A percentile compares a stretch with the other conserved stretches of the same genome.
Conservation (phyloP, 768 basidiomycete genomes). For the Lactarius hatsudake region DNA sequence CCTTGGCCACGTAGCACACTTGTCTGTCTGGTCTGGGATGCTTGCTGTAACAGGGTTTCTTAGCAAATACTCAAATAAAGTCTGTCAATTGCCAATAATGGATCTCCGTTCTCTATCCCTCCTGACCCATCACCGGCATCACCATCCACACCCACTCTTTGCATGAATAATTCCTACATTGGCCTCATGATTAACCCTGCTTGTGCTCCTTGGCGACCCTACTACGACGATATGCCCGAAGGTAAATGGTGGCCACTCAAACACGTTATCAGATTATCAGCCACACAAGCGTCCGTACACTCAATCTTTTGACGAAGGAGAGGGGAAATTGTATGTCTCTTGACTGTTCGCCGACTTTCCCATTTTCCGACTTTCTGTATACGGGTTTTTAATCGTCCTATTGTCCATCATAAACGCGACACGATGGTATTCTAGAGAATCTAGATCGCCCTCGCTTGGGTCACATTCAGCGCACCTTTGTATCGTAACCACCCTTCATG, state of each 20-base stretch:
- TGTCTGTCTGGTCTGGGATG: not conserved
- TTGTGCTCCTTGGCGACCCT: no score
- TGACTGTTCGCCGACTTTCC: not conserved
- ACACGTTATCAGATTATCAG: not conserved
- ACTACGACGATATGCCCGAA: not conserved
- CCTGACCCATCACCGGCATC: not conserved
- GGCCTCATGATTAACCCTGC: not conserved
- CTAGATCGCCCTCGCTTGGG: not conserved
- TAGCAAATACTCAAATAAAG: not conserved
- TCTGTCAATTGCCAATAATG: not conserved
- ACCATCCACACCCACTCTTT: not conserved
- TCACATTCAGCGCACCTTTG: not conserved
- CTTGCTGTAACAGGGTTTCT: not conserved
- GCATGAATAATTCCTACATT: not conserved
- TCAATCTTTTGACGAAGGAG: not conserved
- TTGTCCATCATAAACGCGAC: not conserved
- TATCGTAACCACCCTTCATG: not conserved
- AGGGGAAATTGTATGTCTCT: not conserved
- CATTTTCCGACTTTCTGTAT: not conserved
- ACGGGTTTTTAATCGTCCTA: not conserved
- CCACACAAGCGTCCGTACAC: not conserved
- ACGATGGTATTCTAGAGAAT: not conserved
- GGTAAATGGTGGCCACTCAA: not conserved
- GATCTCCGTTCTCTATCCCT: not conserved
- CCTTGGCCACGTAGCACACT: not conserved